A percentile compares a stretch with the other conserved stretches of the same genome.
Conservation (phyloP, 768 basidiomycete species). For the Naganishia onofrii region DNA sequence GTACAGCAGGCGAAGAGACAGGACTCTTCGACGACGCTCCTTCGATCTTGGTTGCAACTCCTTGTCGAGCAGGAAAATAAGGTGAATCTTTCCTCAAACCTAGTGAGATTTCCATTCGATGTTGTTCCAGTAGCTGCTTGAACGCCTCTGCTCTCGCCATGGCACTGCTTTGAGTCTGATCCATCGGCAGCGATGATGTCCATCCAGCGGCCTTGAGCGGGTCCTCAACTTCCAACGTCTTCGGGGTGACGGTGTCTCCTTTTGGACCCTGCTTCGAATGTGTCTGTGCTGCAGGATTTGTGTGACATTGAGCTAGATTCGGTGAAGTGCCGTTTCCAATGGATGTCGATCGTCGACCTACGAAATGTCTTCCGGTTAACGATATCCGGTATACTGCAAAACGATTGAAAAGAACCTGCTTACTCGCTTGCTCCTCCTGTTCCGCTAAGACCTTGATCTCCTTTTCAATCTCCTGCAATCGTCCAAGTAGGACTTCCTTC, state of each 20-base stretch:
- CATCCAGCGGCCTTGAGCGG: too few species aligned
- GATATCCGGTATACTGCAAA: too few species aligned
- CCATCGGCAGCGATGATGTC: too few species aligned
- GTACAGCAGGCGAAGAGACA: background rate
- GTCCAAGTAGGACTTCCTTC: background rate
- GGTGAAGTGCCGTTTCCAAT: too few species aligned
- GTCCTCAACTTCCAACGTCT: too few species aligned
- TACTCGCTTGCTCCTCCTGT: constrained; percentile 1
- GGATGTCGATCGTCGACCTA: too few species aligned
- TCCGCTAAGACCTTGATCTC: background rate
- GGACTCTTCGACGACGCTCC: background rate
- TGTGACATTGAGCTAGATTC: too few species aligned
- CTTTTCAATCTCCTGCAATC: background rate
- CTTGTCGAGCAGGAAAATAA: background rate
- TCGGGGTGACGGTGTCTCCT: too few species aligned
- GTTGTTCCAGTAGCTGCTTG: background rate
- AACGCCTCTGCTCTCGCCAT: background rate
- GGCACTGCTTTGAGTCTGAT: background rate
- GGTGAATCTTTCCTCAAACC: constrained; percentile 7
- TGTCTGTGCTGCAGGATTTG: too few species aligned
- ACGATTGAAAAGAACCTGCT: background rate
- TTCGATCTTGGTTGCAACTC: background rate
- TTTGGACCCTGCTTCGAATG: too few species aligned
- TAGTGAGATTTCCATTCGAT: background rate
- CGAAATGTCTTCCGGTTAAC: too few species aligned